Conservation (phyloP, 1,284 basidiomycete genomes). For the Moesziomyces sp. region DNA sequence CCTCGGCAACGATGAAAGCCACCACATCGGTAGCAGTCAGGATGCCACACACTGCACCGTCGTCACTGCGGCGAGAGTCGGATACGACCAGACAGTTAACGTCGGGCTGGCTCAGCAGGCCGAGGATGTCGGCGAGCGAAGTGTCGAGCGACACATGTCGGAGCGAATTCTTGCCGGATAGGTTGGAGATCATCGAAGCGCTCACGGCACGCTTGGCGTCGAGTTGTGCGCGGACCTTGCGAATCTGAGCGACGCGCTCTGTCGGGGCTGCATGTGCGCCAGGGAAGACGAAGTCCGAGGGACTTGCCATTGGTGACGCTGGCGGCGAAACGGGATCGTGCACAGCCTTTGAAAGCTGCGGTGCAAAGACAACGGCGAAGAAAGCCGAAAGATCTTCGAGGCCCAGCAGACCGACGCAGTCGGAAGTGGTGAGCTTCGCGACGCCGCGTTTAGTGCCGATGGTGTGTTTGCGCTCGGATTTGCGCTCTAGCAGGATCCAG, state of each 20-base stretch:
- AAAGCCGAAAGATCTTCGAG: constrained; percentile 41
- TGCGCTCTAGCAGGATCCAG: constrained; percentile 27
- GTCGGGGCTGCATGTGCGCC: neutral
- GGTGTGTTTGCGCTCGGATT: neutral
- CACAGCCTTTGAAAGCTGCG: constrained; percentile 7
- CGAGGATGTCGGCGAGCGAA: constrained; percentile 16
- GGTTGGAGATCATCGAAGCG: constrained; percentile 31
- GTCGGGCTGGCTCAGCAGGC: constrained; percentile 18
- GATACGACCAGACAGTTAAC: constrained; percentile 30
- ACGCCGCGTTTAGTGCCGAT: neutral
- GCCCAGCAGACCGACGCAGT: constrained; percentile 32
- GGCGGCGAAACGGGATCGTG: constrained; percentile 30
- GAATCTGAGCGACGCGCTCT: neutral
- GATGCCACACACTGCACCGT: constrained; percentile 36
- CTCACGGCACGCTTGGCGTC: constrained; percentile 10
- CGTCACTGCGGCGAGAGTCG: constrained; percentile 4
- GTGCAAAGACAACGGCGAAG: constrained; percentile 35
- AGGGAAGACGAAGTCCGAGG: neutral
- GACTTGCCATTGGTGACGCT: constrained; percentile 16
- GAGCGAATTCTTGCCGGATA: constrained; percentile 25
- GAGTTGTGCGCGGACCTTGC: constrained; percentile 12
- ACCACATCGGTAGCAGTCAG: constrained; percentile 33
- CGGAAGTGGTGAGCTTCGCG: constrained; percentile 22
- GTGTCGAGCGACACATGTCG: constrained; percentile 21
- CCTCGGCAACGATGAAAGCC: constrained; percentile 28